Percentiles rank a stretch among this genome's conserved stretches.
phyloP scores from a whole-genome alignment of 2,329 filamentous ascomycete genomes.

The Diaporthe ampelina region DNA sequence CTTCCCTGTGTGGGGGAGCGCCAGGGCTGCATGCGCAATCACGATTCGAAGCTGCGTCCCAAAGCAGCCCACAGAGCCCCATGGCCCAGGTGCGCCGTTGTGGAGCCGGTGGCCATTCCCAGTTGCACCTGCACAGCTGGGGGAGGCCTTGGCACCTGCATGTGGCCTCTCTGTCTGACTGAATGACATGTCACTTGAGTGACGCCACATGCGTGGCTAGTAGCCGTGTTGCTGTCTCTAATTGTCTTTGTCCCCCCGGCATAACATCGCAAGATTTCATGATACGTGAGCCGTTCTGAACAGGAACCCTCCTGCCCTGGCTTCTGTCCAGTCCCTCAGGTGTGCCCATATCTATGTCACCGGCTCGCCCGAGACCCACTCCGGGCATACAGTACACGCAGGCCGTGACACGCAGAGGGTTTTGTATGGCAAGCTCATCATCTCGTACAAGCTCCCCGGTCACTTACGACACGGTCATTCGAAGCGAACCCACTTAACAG shows the following conservation, averaged over 20 bases:
- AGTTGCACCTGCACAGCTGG: background rate
- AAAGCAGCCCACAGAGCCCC: background rate
- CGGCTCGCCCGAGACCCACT: constrained; percentile 15
- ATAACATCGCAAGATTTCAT: constrained; percentile 14
- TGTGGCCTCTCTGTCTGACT: background rate
- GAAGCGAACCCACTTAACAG: constrained; percentile 29
- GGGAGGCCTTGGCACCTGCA: constrained; percentile 15
- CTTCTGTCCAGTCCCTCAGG: background rate
- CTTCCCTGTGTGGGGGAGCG: constrained; percentile 7
- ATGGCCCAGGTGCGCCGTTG: background rate
- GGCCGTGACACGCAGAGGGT: constrained; percentile 26
- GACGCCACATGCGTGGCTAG: constrained; percentile 14
- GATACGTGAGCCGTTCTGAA: constrained; percentile 27
- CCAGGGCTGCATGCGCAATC: constrained; percentile 20
- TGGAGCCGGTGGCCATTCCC: background rate
- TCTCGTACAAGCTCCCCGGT: constrained; percentile 26
- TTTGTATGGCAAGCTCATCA: constrained; percentile 27
- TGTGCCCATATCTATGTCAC: constrained; percentile 17
- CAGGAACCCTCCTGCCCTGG: background rate
- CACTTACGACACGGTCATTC: constrained; percentile 33
- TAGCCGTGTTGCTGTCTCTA: background rate
- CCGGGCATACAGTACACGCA: constrained; percentile 4
- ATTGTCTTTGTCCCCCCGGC: background rate
- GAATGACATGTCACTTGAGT: constrained; percentile 29
- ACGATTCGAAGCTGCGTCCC: constrained; percentile 16